Evolutionary conservation across 305 asterid species (phyloP), one percentile per base, ranked within the genome.

Genomic region (Solanum hybrid): DNA sequence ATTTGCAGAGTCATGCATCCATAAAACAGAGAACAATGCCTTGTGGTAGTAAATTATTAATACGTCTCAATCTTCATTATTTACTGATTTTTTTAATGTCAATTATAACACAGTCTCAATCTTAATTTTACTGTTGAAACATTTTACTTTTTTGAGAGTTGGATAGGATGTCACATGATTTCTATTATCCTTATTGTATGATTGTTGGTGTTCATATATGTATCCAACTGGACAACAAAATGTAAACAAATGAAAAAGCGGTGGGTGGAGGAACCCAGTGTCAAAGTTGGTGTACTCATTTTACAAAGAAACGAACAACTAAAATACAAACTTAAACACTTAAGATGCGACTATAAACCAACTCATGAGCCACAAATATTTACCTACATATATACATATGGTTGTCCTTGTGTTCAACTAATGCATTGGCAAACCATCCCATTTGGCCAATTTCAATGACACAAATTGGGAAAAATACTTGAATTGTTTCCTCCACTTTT

Each of bases 241-340:
- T 87, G 24, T 87, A 38, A 76, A 73, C 89, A 87, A 87, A 31
- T 9, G 34, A 22, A 73, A 22, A 87, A 87, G 89, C 46, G 69
- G 89, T 71, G 82, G 71, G 80, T 73, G 85, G 84, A 71, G 89
- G 38, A 76, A 40, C 77, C 88, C 32, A 73, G 2, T 73, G 89
- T 73, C 80, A 38, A 87, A 46, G 51, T 87, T 73, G 64, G 29
- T 87, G 66, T n/a, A 29, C 81, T 73, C n/a, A 1, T 40, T 38
- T 88, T 35, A 73, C 17, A 88, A 78, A 76, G 35, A 37, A 76
- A 88, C 89, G 20, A 76, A 5, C 0, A 60, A 31, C 86, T 76
- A 88, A 46, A 88, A 76, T 88, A 88, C 89, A 88, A 79, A 75
- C 86, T 76, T 42, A 14, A 29, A 78, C 32, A 36, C n/a, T n/a